A percentile compares a stretch with the other conserved stretches of the same genome.
Conservation (phyloP, 208 protist genomes). For the Leishmania lainsoni region DNA sequence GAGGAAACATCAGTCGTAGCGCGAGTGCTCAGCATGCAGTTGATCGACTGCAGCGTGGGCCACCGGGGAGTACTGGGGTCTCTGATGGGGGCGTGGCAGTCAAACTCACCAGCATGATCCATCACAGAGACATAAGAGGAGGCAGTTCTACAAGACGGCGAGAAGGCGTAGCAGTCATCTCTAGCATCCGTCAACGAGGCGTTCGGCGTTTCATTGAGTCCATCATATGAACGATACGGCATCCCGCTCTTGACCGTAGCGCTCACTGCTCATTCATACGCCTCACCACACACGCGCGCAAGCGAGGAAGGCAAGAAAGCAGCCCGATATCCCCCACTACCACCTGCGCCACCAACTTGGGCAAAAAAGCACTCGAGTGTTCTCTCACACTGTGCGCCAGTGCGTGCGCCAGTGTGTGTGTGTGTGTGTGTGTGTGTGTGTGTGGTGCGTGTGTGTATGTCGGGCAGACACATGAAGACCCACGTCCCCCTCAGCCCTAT, state of each 20-base stretch:
- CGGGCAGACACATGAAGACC: no score
- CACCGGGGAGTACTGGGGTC: not conserved
- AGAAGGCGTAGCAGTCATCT: conserved; percentile 34
- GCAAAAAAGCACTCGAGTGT: not conserved
- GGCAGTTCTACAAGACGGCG: conserved; percentile 17
- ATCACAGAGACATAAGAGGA: conserved; percentile 28
- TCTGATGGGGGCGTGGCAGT: conserved; percentile 23
- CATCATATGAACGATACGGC: not conserved
- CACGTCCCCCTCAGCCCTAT: not conserved
- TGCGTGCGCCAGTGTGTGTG: not conserved
- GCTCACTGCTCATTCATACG: not conserved
- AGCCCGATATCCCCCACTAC: not conserved
- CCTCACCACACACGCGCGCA: not conserved
- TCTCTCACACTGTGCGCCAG: not conserved
- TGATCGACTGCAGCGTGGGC: not conserved
- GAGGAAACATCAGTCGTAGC: not conserved
- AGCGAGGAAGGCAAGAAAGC: not conserved
- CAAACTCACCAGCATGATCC: conserved; percentile 22
- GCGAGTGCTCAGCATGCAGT: not conserved
- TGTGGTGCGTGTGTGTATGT: not conserved
- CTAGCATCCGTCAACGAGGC: not conserved
- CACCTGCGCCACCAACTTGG: not conserved
- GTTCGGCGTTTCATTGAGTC: conserved; percentile 3
- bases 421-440: not conserved
- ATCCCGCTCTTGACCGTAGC: not conserved